Base-by-base conservation (phyloP, 2,329 filamentous ascomycete genomes). In the Paradendryphiella salina region DNA sequence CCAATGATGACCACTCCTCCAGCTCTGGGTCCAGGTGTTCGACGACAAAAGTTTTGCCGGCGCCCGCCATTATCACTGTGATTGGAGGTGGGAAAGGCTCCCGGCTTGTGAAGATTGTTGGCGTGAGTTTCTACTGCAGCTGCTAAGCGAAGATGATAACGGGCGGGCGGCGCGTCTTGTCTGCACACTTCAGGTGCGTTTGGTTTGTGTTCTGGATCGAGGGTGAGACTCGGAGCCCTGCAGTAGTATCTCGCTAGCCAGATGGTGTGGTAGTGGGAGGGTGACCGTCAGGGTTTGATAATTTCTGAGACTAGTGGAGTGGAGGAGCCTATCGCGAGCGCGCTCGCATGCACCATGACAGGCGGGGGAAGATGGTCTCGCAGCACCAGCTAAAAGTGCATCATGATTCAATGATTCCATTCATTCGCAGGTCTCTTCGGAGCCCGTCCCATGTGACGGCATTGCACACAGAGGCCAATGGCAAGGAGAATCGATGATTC, bases 21-120 rank as follows among this genome's bases (percentile, higher is more conserved):
- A 99, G 82, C 75, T 99, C 94, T 33, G 89, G 87, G 77, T 99
- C 94, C 59, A 99, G 85, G 75, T 99, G 93, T 79, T 97, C 93
- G 64, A 97, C 92, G 66, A 97, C 89, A 76, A 94, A 96, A 35
- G 85, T 92, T 75, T 91, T 89, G 54, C 63, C 67, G 15, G 62
- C 35, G 60, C 59, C 56, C 36, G 69, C 58, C 70, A 73, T 73
- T 37, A 54, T 54, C 41, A 44, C 31, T 41, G 23, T 40, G 38
- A 57, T 55, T 48, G 43, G 47, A 47, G 26, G 44, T 40, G 60
- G 56, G 53, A 46, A 46, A 52, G 51, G 52, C 50, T 43, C 48
- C 51, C 50, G 60, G 42, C 32, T 46, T 43, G 48, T 29, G 45
- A 31, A 20, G 23, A 36, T 48, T 47, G 46, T 35, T 36, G 26